Percentiles rank a stretch among this genome's conserved stretches.
phyloP scores from a whole-genome alignment of 805 yeast genomes.

The Yarrowia deformans region DNA sequence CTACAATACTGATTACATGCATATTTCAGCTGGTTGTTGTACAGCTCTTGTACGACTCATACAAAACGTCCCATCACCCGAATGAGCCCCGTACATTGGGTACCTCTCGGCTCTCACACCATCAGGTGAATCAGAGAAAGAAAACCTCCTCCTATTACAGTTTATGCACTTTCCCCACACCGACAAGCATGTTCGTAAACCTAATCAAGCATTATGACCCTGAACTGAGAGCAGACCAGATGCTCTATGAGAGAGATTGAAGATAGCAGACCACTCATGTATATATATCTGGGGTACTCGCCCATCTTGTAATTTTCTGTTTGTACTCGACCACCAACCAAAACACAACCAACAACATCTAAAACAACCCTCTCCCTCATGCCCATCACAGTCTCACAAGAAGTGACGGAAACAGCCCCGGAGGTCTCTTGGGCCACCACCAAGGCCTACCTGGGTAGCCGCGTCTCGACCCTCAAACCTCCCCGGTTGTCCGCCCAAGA shows the following conservation, averaged over 20 bases:
- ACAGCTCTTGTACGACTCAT: neutral
- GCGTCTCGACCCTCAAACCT: constrained; percentile 49
- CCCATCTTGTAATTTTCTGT: neutral
- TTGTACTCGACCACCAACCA: neutral
- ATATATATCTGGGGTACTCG: neutral
- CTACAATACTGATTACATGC: too few species aligned
- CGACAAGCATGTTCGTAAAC: neutral
- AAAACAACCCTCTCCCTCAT: neutral
- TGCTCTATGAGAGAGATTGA: neutral
- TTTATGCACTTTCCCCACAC: constrained; percentile 29
- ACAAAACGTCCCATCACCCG: constrained; percentile 18
- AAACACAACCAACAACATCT: neutral
- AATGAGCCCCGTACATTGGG: neutral
- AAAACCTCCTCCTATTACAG: neutral
- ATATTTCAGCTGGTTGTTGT: neutral
- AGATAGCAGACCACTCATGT: neutral
- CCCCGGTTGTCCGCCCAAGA: constrained; percentile 43
- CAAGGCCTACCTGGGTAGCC: constrained; percentile 47
- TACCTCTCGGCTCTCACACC: constrained; percentile 11
- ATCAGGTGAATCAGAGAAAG: neutral
- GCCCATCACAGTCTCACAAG: constrained; percentile 34
- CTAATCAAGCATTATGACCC: neutral
- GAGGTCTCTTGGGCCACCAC: constrained; percentile 45
- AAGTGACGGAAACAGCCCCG: constrained; percentile 42
- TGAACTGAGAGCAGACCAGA: neutral